A percentile compares a stretch with the other conserved stretches of the same genome.
These are phyloP conservation scores for Alloteropsis semialata DNA, from an alignment of 176 grass and related monocot species.

Conservation along the genomic window DNA sequence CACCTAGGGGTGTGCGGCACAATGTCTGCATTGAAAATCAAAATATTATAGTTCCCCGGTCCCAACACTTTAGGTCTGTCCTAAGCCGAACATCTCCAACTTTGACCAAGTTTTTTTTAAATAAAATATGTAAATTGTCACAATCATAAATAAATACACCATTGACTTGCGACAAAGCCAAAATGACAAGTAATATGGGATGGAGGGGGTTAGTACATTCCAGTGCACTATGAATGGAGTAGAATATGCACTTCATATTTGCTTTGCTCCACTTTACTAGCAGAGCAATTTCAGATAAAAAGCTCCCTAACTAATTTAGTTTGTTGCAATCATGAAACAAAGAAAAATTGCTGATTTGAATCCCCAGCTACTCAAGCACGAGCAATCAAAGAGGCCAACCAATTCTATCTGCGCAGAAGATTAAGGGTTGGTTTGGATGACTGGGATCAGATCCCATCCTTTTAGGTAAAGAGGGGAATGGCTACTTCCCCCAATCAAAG, in stretches of 20 bases:
- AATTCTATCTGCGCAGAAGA: background rate
- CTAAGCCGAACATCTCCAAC: no score
- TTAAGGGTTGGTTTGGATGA: background rate
- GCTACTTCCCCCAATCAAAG: background rate
- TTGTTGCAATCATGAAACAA: conserved; percentile 1
- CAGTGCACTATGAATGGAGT: background rate
- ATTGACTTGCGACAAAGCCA: no score
- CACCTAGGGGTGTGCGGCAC: background rate
- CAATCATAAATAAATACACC: no score
- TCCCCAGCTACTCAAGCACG: background rate
- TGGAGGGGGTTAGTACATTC: no score
- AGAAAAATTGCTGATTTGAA: background rate
- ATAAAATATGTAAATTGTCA: no score
- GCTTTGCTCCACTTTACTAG: background rate
- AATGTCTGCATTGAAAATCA: background rate
- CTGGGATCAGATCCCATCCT: background rate
- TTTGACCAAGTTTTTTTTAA: no score
- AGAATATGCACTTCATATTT: background rate
- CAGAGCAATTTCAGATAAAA: background rate
- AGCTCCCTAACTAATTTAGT: background rate
- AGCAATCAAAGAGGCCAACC: background rate
- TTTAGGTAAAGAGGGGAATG: background rate
- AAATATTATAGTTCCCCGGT: background rate
- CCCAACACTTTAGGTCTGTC: no score
- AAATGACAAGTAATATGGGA: no score